These are phyloP conservation scores for Helminthosporium solani DNA, from an alignment of 2,329 filamentous ascomycete genomes.

Conservation along the genomic window DNA sequence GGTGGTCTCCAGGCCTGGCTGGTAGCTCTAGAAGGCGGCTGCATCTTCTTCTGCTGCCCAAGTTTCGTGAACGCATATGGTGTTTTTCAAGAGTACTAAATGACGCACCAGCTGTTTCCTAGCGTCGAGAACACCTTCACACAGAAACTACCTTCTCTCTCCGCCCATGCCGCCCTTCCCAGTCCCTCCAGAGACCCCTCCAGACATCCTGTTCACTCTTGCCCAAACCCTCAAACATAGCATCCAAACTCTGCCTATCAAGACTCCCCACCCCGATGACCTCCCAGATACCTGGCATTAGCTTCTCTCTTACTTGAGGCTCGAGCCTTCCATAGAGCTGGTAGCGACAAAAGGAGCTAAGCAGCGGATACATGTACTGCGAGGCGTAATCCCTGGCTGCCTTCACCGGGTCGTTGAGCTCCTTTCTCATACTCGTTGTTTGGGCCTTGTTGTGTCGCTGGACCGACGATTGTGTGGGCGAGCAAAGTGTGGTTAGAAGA, in stretches of 20 bases:
- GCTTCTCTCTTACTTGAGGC: conserved; percentile 55
- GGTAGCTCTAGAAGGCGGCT: conserved; percentile 35
- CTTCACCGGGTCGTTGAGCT: conserved; percentile 60
- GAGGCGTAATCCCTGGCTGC: conserved; percentile 59
- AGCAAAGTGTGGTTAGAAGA: conserved; percentile 61
- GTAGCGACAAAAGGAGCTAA: conserved; percentile 58
- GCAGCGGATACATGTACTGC: conserved; percentile 58
- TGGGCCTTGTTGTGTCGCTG: conserved; percentile 31
- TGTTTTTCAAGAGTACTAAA: conserved; percentile 49
- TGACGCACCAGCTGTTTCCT: conserved; percentile 45
- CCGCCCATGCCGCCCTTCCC: conserved; percentile 30
- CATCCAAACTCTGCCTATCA: conserved; percentile 32
- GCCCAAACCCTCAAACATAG: conserved; percentile 42
- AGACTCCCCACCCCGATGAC: conserved; percentile 34
- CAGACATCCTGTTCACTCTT: conserved; percentile 38
- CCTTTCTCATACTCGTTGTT: conserved; percentile 15
- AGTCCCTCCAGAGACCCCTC: conserved; percentile 41
- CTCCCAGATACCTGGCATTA: conserved; percentile 58
- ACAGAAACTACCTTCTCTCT: conserved; percentile 10
- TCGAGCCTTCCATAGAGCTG: conserved; percentile 52
- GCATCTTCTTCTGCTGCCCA: conserved; percentile 35
- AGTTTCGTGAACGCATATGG: conserved; percentile 45
- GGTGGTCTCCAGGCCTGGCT: conserved; percentile 38
- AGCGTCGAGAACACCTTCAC: too few species aligned
- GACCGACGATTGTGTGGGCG: conserved; percentile 60